Evolutionary conservation across 768 basidiomycete species (phyloP), one percentile per base, ranked within the genome.

Genomic region (Macrolepiota albuminosa): DNA sequence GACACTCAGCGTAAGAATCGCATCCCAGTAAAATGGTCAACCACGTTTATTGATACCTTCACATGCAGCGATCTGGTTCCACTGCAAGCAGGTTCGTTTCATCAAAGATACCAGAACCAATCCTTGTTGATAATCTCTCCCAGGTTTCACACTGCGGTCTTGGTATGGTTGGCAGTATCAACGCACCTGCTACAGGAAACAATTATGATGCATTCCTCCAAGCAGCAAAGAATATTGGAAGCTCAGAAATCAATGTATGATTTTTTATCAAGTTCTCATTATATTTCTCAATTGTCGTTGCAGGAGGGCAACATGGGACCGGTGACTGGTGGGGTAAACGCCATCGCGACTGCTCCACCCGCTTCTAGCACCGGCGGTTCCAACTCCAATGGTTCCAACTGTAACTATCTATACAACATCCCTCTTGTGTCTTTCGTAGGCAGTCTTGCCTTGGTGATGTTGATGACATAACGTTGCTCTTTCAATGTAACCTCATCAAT

Each of bases 81-180:
- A 79, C 66, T 84, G 83, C 74, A 82, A 83, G 68, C 69, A 73
- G 57, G 73, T 73, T 40, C 54, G 56, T 34, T 37, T 33, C 24
- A 42, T 34, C 10, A 31, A 6, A 47, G 34, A 21, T 43, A 43
- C 24, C 18, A 11, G 37, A 36, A 9, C 24, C 14, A 1, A 21
- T 37, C 34, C 39, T 31, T 45, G 7, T 42, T 42, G 31, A 49
- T 36, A 7, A 7, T 8, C 14, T 59, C 34, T 49, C 72, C 67
- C 4, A 59, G 54, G 65, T 10, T 43, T 39, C 3, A 24, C 82
- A 84, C 66, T 84, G 83, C 63, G 79, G 78, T n/a, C 56, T 74
- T 61, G 83, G 83, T 26, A 79, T 82, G 79, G 79, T 81, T 33
- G 79, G 76, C 61, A 74, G 69, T 54, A 83, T 83, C 63, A 83